Evolutionary conservation across 2,329 filamentous ascomycete species (phyloP).

Genomic region (Blumeria hordei): DNA sequence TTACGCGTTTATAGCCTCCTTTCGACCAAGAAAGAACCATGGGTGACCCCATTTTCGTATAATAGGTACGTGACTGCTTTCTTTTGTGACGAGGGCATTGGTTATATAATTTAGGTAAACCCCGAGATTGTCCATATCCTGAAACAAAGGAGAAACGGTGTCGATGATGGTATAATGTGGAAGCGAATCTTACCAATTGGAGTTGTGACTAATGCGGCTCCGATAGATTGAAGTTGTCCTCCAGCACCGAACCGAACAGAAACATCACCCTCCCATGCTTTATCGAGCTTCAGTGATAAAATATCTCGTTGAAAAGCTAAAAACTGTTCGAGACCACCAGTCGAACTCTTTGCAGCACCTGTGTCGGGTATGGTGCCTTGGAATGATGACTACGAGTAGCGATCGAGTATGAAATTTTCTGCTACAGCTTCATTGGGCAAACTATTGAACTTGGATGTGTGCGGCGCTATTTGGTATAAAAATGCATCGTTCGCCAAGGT

Average conservation of each 20-base stretch:
- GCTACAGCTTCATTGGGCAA: not conserved
- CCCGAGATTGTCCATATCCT: slow-evolving; percentile 1
- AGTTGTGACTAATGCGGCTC: not conserved
- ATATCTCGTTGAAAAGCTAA: not conserved
- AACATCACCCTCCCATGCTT: not conserved
- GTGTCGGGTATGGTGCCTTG: not conserved
- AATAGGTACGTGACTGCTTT: not conserved
- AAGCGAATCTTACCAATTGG: not conserved
- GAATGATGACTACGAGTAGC: not conserved
- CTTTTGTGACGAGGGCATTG: not conserved
- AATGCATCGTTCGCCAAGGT: not conserved
- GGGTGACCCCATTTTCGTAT: not conserved
- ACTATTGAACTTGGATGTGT: not conserved
- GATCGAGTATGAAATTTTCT: not conserved
- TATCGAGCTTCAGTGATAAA: not conserved
- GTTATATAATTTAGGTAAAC: slow-evolving; percentile 1
- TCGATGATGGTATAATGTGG: not conserved
- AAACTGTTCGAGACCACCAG: not conserved
- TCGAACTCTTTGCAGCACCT: not conserved
- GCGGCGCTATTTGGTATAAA: not conserved
- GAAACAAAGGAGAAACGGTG: not conserved
- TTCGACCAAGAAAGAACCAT: not conserved
- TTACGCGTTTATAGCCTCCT: not conserved
- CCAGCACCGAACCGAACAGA: not conserved
- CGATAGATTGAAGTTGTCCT: not conserved